Evolutionary conservation across 768 basidiomycete genomes (phyloP).

Genomic region (Tylopilus rubrobrunneus): DNA sequence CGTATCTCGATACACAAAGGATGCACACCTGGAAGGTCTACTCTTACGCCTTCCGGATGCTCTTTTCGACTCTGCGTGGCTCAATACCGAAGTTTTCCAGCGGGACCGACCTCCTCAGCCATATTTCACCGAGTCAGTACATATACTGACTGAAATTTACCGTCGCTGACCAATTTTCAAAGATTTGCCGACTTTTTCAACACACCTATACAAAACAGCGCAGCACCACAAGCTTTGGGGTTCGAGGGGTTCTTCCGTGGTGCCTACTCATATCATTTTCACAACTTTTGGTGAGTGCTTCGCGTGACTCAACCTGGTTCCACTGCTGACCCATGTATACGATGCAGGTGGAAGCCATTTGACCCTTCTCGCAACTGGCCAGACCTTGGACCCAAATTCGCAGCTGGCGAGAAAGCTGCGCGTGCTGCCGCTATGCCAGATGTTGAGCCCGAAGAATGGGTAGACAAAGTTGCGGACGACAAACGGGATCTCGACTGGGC

Average conservation of each 20-base stretch:
- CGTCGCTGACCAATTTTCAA: background rate
- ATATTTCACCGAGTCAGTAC: slow-evolving; percentile 76
- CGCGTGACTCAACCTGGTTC: background rate
- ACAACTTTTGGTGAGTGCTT: slow-evolving; percentile 76
- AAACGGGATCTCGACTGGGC: slow-evolving; percentile 87
- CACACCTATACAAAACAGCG: slow-evolving; percentile 66
- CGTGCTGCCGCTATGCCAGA: slow-evolving; percentile 42
- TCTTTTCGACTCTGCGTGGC: slow-evolving; percentile 94
- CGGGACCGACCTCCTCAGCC: slow-evolving; percentile 92
- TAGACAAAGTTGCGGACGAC: slow-evolving; percentile 54
- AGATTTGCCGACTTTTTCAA: slow-evolving; percentile 91
- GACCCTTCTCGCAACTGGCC: slow-evolving; percentile 94
- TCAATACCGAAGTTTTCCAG: slow-evolving; percentile 91
- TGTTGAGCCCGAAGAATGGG: slow-evolving; percentile 33
- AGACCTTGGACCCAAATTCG: slow-evolving; percentile 81
- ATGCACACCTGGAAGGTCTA: slow-evolving; percentile 80
- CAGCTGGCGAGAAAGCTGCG: slow-evolving; percentile 66
- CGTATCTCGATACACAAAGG: slow-evolving; percentile 84
- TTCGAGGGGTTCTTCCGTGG: slow-evolving; percentile 96
- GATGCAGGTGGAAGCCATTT: slow-evolving; percentile 88
- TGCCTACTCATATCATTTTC: slow-evolving; percentile 94
- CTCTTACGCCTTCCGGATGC: slow-evolving; percentile 91
- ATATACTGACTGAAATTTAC: background rate
- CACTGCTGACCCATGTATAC: background rate
- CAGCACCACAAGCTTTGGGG: slow-evolving; percentile 82